Evolutionary conservation across 2,329 filamentous ascomycete species (phyloP).

Genomic region (Hymenoscyphus infarciens): DNA sequence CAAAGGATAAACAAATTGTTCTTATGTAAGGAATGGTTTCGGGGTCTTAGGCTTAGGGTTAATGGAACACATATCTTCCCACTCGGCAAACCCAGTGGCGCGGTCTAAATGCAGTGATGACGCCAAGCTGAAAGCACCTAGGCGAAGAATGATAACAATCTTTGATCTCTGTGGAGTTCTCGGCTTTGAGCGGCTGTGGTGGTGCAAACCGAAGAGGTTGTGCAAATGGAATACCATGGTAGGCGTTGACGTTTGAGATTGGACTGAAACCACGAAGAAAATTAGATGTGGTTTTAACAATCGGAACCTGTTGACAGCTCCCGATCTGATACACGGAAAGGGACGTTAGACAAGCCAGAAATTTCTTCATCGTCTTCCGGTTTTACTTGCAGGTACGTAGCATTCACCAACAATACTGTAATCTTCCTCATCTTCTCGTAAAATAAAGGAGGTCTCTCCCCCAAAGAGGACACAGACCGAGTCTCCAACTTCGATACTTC

Average conservation of each 20-base stretch:
- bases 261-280: constrained; percentile 5
- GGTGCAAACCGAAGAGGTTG: constrained; percentile 9
- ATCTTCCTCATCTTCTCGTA: too few relatives aligned
- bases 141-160: constrained; percentile 1
- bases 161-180: background rate
- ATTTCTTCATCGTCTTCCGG: too few relatives aligned
- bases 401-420: too few relatives aligned
- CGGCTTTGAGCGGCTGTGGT: background rate
- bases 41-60: too few relatives aligned
- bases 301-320: background rate
- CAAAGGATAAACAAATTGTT: too few relatives aligned
- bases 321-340: background rate
- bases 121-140: constrained; percentile 1
- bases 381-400: too few relatives aligned
- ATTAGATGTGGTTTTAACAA: constrained; percentile 5
- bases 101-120: constrained; percentile 6
- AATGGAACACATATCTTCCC: constrained; percentile 5
- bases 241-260: background rate
- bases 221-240: constrained; percentile 4
- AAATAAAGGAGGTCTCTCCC: too few relatives aligned
- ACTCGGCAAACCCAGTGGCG: constrained; percentile 7
- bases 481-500: too few relatives aligned
- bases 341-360: too few relatives aligned
- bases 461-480: too few relatives aligned
- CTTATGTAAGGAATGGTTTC: too few relatives aligned